Conservation (phyloP, 2,329 filamentous ascomycete species). For the Penicillium sp. region DNA sequence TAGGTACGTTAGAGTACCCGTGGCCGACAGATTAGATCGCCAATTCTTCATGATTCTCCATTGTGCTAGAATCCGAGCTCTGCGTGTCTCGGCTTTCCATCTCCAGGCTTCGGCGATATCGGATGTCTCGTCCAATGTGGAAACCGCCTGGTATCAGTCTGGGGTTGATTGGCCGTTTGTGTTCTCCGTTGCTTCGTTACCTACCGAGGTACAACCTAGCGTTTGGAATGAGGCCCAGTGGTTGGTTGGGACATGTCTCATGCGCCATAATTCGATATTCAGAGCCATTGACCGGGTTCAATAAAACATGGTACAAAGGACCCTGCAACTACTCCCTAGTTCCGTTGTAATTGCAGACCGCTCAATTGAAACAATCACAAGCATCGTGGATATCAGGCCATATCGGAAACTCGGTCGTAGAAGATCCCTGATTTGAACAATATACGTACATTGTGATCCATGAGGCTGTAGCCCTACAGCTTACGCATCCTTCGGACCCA, state of each 20-base stretch:
- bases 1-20: background rate
- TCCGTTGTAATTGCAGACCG: background rate
- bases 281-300: background rate
- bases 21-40: constrained; percentile 7
- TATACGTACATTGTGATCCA: background rate
- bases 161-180: background rate
- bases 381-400: background rate
- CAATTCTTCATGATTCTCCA: background rate
- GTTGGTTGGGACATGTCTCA: background rate
- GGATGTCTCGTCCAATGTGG: background rate
- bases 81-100: background rate
- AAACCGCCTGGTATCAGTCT: background rate
- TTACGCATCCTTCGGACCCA: background rate
- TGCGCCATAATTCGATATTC: background rate
- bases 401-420: background rate
- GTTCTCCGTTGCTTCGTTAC: background rate
- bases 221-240: background rate
- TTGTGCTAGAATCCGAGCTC: background rate
- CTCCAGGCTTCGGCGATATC: constrained; percentile 1
- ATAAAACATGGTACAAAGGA: too few species aligned
- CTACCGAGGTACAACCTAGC: background rate
- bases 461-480: background rate
- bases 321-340: too few species aligned
- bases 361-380: background rate
- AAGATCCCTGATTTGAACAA: background rate